Percentiles rank a stretch among this genome's conserved stretches.
phyloP scores from a whole-genome alignment of 805 yeast species.

The Metschnikowia anglica region DNA sequence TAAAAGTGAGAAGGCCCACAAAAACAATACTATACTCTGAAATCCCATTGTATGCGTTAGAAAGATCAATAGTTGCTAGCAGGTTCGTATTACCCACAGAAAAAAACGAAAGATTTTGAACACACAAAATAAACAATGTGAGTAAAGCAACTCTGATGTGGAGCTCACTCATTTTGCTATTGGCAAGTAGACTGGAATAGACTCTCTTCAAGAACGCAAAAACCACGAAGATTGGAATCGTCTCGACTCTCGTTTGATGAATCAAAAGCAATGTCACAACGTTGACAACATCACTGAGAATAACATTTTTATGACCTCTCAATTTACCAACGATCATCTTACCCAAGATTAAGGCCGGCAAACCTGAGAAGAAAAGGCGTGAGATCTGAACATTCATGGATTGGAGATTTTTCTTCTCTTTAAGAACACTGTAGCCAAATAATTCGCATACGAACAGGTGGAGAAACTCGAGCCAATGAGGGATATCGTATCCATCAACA shows the following conservation, averaged over 20 bases:
- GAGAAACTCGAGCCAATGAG: slow-evolving; percentile 33
- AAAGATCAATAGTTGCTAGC: slow-evolving; percentile 82
- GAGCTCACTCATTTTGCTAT: slow-evolving; percentile 19
- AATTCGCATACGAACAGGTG: slow-evolving; percentile 31
- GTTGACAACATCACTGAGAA: slow-evolving; percentile 33
- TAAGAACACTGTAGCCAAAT: slow-evolving; percentile 23
- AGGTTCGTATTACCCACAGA: slow-evolving; percentile 91
- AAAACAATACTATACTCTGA: slow-evolving; percentile 61
- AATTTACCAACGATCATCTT: slow-evolving; percentile 23
- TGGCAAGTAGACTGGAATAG: slow-evolving; percentile 13
- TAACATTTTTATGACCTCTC: not conserved
- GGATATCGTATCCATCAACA: slow-evolving; percentile 55
- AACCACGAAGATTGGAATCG: slow-evolving; percentile 53
- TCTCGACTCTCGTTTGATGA: slow-evolving; percentile 53
- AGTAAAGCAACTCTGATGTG: slow-evolving; percentile 20
- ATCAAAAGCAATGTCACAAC: slow-evolving; percentile 45
- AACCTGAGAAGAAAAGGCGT: slow-evolving; percentile 24
- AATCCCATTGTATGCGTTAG: slow-evolving; percentile 91
- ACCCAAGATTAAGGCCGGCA: slow-evolving; percentile 29
- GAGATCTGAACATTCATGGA: slow-evolving; percentile 28
- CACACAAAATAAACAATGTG: slow-evolving; percentile 43
- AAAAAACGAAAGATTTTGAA: slow-evolving; percentile 80
- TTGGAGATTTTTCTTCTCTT: slow-evolving; percentile 23
- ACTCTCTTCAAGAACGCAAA: slow-evolving; percentile 31
- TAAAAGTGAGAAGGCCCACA: slow-evolving; percentile 77